Conservation (phyloP, 2,329 filamentous ascomycete genomes). For the Alternaria incomplexa region DNA sequence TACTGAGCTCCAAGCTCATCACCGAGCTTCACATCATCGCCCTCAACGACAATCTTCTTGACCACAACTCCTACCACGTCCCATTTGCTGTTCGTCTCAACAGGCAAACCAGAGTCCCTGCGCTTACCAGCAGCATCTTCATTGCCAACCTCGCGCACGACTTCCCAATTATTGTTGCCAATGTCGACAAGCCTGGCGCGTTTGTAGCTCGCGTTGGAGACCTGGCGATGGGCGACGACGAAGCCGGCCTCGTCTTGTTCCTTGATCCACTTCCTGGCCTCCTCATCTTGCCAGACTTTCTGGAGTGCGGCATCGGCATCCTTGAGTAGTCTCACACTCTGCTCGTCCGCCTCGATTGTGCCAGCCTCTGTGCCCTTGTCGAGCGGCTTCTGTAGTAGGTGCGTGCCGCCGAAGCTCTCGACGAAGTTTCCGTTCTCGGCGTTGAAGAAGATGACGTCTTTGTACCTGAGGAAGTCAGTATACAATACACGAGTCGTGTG, state of each 20-base stretch:
- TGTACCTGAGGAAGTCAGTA: constrained; percentile 24
- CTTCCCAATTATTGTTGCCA: constrained; percentile 39
- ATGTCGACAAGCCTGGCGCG: constrained; percentile 40
- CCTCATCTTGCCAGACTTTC: constrained; percentile 33
- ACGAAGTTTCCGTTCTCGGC: constrained; percentile 29
- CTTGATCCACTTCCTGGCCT: constrained; percentile 35
- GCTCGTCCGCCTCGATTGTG: constrained; percentile 44
- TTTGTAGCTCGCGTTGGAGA: constrained; percentile 45
- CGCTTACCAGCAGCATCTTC: constrained; percentile 37
- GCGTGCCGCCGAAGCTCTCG: constrained; percentile 39
- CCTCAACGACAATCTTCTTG: constrained; percentile 34
- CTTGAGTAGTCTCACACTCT: constrained; percentile 42
- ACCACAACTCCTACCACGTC: constrained; percentile 45
- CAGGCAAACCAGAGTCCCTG: constrained; percentile 38
- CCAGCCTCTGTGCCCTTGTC: constrained; percentile 35
- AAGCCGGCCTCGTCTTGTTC: constrained; percentile 41
- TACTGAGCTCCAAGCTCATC: constrained; percentile 40
- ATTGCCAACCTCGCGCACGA: constrained; percentile 39
- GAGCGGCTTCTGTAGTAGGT: constrained; percentile 37
- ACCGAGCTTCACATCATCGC: constrained; percentile 36
- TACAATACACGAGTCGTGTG: not conserved
- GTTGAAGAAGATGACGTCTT: constrained; percentile 44
- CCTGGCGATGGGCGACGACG: constrained; percentile 37
- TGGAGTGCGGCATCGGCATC: constrained; percentile 33
- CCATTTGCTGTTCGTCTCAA: constrained; percentile 42